Evolutionary conservation across 1,284 basidiomycete species (phyloP), one percentile per base, ranked within the genome.

Genomic region (Moesziomyces sp.): DNA sequence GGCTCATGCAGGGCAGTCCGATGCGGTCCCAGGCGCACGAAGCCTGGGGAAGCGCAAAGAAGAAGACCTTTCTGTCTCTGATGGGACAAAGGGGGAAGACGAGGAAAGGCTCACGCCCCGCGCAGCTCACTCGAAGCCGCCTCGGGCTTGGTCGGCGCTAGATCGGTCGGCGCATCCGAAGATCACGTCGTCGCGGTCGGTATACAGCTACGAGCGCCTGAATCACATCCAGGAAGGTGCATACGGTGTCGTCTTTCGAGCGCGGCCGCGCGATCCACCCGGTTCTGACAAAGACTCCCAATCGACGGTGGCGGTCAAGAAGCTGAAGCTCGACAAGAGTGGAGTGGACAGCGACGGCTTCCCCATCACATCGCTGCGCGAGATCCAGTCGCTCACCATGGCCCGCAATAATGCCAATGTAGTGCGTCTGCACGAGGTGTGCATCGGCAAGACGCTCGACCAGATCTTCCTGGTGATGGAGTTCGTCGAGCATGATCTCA

Each of bases 381-480:
- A 99, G 86, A 90, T 99, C 62, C 93, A 94, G 84, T 92, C 97
- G 16, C 89, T 99, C 60, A 94, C 97, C 92, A 87, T 82, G 42
- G 79, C 83, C 10, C 60, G 65, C 26, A 16, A 16, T 0, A 96
- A 99, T 84, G 92, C 97, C 78, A 94, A 98, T 83, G 94, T 99
- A 9, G 96, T 99, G 28, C 89, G 91, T 19, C 91, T 99, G 42
- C 89, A 94, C 48, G 97, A 99, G 84, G 93, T 99, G 24, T 97
- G 99, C 0, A 95, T 99, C 4, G 97, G 97, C n/a, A 95, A 99
- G 78, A 99, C 97, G 1, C 86, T 99, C 80, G 98, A 94, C 72
- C 96, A 99, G 95, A 93, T 98, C 57, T 99, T 94, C 85, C 94
- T 99, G 69, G 95, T 97, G 34, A 98, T 98, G 94, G 96, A 98